These are phyloP conservation scores for Verticillium longisporum DNA, from an alignment of 2,329 filamentous ascomycete genomes.

Conservation along the genomic window DNA sequence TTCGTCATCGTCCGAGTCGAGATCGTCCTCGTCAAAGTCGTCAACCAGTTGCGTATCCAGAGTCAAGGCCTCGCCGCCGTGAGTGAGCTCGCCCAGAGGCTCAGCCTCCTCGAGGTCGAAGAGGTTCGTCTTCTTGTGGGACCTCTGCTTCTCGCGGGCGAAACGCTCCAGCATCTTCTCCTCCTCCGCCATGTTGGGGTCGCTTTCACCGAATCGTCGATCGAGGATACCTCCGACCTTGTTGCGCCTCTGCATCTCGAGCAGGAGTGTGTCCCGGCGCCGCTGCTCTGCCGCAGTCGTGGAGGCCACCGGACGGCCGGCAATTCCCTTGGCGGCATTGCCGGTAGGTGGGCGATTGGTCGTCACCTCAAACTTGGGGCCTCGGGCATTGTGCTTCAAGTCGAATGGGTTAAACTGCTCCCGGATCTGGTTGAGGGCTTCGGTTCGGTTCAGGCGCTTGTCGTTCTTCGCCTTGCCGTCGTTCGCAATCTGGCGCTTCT, in stretches of 20 bases:
- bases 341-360: conserved; percentile 51
- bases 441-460: conserved; percentile 63
- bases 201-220: conserved; percentile 90
- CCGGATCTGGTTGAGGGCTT: conserved; percentile 77
- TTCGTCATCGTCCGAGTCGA: conserved; percentile 54
- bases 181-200: conserved; percentile 88
- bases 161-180: conserved; percentile 90
- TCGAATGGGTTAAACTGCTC: conserved; percentile 99
- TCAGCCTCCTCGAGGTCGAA: conserved; percentile 87
- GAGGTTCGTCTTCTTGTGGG: conserved; percentile 68
- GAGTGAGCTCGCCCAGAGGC: conserved; percentile 64
- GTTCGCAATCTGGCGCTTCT: conserved; percentile 61
- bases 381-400: conserved; percentile 70
- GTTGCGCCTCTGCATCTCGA: conserved; percentile 82
- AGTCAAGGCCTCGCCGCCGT: conserved; percentile 69
- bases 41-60: conserved; percentile 48
- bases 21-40: conserved; percentile 74
- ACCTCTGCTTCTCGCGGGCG: conserved; percentile 75
- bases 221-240: conserved; percentile 91
- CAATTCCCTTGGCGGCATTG: conserved; percentile 49
- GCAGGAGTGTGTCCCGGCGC: conserved; percentile 75
- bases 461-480: conserved; percentile 54
- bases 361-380: conserved; percentile 79
- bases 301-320: conserved; percentile 73
- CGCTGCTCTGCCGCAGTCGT: conserved; percentile 75